Percentiles rank a stretch among this genome's conserved stretches.
Evolutionary conservation across 805 yeast species (phyloP).

Genomic region (Saccharomyces paradoxus): DNA sequence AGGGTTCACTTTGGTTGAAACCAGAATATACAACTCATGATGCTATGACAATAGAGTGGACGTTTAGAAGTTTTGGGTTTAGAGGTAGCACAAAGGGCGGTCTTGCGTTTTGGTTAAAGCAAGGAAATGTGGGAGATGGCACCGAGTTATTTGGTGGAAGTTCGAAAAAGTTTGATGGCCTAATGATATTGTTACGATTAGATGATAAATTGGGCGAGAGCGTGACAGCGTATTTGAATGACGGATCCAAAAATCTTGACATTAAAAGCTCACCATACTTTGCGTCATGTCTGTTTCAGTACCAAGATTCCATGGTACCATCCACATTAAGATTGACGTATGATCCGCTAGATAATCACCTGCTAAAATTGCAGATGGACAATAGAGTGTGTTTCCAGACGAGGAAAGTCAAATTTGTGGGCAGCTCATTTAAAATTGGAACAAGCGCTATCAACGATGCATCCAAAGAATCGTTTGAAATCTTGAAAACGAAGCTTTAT

Average conservation of each 20-base stretch:
- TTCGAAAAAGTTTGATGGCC: conserved; percentile 52
- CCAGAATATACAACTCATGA: conserved; percentile 26
- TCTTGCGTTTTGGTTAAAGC: conserved; percentile 47
- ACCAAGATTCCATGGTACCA: conserved; percentile 65
- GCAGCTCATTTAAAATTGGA: conserved; percentile 40
- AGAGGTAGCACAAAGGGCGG: conserved; percentile 47
- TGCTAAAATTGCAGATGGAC: conserved; percentile 59
- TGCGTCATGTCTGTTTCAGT: conserved; percentile 51
- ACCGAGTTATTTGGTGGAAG: conserved; percentile 41
- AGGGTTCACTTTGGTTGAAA: conserved; percentile 42
- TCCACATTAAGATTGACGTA: conserved; percentile 61
- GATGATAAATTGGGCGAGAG: conserved; percentile 41
- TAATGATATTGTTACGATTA: conserved; percentile 51
- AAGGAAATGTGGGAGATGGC: conserved; percentile 14
- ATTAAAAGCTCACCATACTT: conserved; percentile 31
- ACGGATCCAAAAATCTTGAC: conserved; percentile 38
- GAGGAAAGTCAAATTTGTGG: conserved; percentile 41
- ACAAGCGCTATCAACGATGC: conserved; percentile 40
- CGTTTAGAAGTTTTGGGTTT: conserved; percentile 54
- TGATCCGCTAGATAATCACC: conserved; percentile 32
- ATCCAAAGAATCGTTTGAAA: conserved; percentile 50
- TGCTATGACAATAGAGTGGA: conserved; percentile 51
- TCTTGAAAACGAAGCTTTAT: conserved; percentile 51
- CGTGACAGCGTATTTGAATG: conserved; percentile 51
- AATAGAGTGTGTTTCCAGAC: conserved; percentile 66